These are phyloP conservation scores for Termitomyces sp. DNA, from an alignment of 768 basidiomycete species.

Conservation along the genomic window DNA sequence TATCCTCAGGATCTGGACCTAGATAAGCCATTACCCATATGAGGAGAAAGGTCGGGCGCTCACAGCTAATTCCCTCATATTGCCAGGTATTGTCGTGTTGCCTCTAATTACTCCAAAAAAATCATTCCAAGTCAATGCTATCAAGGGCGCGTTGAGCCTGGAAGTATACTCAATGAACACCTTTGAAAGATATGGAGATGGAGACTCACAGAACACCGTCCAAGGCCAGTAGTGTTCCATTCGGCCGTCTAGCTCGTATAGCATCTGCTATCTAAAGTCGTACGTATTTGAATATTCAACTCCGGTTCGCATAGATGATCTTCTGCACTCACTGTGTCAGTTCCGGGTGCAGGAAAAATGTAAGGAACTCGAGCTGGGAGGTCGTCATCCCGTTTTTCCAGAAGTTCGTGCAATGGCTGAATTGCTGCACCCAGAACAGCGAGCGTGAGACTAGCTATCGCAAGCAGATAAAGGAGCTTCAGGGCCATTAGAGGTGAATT, in stretches of 20 bases:
- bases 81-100: constrained; percentile 22
- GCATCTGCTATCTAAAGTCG: constrained; percentile 29
- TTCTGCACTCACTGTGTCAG: constrained; percentile 18
- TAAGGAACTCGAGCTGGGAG: constrained; percentile 39
- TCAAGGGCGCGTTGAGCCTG: constrained; percentile 23
- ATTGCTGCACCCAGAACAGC: constrained; percentile 5
- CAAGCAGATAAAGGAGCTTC: constrained; percentile 3
- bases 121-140: constrained; percentile 29
- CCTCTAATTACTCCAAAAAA: constrained; percentile 25
- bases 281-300: too few relatives aligned
- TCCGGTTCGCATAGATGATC: background rate
- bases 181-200: background rate
- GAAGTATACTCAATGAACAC: background rate
- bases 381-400: constrained; percentile 27
- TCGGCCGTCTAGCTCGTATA: constrained; percentile 27
- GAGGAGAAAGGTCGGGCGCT: background rate
- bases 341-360: constrained; percentile 32
- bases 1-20: constrained; percentile 21
- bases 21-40: background rate
- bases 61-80: constrained; percentile 33
- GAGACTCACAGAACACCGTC: constrained; percentile 30
- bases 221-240: constrained; percentile 30
- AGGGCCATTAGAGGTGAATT: background rate
- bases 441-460: background rate
- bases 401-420: background rate